Percentiles rank a stretch among this genome's conserved stretches.
phyloP scores from a whole-genome alignment of 805 yeast genomes.

The Candida morakotiae region DNA sequence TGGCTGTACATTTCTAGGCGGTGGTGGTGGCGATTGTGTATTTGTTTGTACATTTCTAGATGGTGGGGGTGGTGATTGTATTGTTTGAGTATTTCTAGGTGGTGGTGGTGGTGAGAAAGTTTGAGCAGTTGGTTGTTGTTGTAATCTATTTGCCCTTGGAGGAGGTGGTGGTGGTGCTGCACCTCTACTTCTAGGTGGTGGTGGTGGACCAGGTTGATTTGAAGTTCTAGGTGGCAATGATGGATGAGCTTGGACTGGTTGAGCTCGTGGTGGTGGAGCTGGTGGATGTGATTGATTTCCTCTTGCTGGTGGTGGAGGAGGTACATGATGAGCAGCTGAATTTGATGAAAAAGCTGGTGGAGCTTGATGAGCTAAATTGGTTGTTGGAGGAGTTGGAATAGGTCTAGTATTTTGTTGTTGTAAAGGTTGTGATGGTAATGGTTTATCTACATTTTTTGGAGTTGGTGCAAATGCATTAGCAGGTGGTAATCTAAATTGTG shows the following conservation, averaged over 20 bases:
- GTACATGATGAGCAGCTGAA: constrained; percentile 4
- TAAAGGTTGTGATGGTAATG: background rate
- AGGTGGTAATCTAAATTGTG: constrained; percentile 36
- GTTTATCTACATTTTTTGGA: constrained; percentile 14
- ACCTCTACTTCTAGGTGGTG: constrained; percentile 16
- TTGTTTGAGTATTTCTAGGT: constrained; percentile 8
- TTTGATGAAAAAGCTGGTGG: constrained; percentile 10
- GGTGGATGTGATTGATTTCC: constrained; percentile 9
- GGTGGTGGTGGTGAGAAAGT: constrained; percentile 9
- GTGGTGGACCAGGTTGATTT: constrained; percentile 16
- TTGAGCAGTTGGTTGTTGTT: constrained; percentile 16
- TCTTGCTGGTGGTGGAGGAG: constrained; percentile 17
- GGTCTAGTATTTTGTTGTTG: constrained; percentile 3
- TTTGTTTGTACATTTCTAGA: constrained; percentile 10
- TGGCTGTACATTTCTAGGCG: constrained; percentile 16
- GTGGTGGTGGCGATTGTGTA: constrained; percentile 6
- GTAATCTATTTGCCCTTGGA: constrained; percentile 15
- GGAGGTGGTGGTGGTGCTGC: constrained; percentile 25
- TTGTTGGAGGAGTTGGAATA: constrained; percentile 4
- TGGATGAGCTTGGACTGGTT: background rate
- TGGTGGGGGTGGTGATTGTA: constrained; percentile 41
- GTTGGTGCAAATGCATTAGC: constrained; percentile 27
- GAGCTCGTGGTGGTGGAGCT: background rate
- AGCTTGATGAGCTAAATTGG: constrained; percentile 10
- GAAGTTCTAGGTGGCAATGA: constrained; percentile 9